phyloP scores from a whole-genome alignment of 1,139 yeast species.

The Pichia terricola region DNA sequence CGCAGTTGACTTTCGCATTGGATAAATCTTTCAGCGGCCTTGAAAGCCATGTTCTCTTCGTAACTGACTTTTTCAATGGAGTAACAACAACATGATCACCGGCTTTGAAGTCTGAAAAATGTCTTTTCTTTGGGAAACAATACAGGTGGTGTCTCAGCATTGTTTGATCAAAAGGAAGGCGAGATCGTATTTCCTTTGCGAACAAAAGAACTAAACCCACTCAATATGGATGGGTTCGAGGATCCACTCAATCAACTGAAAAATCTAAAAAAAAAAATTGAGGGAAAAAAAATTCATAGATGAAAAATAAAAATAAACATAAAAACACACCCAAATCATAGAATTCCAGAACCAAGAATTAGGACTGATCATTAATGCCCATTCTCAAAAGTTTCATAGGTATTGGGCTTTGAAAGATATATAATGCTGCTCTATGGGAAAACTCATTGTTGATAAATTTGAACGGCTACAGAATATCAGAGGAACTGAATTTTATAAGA shows the following conservation, averaged over 20 bases:
- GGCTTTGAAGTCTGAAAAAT: constrained; percentile 10
- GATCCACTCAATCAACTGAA: no score
- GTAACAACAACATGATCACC: constrained; percentile 25
- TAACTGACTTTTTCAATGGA: constrained; percentile 21
- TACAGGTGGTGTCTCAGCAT: not conserved
- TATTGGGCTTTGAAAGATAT: no score
- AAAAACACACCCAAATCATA: no score
- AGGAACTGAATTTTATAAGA: constrained; percentile 12
- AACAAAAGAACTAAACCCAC: no score
- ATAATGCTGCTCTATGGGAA: constrained; percentile 15
- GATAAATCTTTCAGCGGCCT: constrained; percentile 20
- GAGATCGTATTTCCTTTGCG: no score
- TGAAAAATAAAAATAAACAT: no score
- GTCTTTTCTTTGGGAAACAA: constrained; percentile 1
- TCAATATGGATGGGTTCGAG: no score
- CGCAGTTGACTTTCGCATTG: constrained; percentile 17
- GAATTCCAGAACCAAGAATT: no score
- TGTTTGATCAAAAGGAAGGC: not conserved
- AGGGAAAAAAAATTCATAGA: no score
- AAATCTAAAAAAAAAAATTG: no score
- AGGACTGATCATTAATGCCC: no score
- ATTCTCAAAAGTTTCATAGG: no score
- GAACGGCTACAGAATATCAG: not conserved
- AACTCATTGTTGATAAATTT: constrained; percentile 12
- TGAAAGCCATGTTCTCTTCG: constrained; percentile 22